These are phyloP conservation scores for Pleurotus tuoliensis DNA, from an alignment of 768 basidiomycete species.

Conservation along the genomic window DNA sequence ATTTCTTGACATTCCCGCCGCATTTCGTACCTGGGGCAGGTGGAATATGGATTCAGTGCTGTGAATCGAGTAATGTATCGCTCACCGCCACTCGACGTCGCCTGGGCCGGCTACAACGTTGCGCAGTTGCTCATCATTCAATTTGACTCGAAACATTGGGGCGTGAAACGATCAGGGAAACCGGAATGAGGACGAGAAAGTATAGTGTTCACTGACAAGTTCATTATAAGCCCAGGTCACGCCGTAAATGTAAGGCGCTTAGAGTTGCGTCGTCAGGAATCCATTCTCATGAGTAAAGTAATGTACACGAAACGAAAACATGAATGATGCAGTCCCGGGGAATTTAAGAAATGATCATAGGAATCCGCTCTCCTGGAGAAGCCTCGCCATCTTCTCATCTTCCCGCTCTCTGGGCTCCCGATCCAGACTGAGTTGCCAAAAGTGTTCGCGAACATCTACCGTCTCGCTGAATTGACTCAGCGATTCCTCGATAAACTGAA, in stretches of 20 bases:
- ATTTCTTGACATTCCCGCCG: conserved; percentile 93
- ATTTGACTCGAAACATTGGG: conserved; percentile 1
- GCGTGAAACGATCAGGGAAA: not conserved
- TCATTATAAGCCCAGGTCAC: conserved; percentile 1
- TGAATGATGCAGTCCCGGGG: conserved; percentile 12
- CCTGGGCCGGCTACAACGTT: conserved; percentile 73
- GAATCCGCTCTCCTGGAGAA: conserved; percentile 87
- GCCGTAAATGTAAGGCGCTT: not conserved
- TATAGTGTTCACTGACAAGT: not conserved
- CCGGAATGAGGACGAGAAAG: not conserved
- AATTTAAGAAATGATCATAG: conserved; percentile 38
- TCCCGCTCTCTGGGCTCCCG: conserved; percentile 93
- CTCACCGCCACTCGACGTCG: conserved; percentile 82
- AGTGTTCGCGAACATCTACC: conserved; percentile 65
- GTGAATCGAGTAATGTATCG: not conserved
- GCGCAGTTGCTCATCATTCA: conserved; percentile 43
- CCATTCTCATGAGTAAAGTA: not conserved
- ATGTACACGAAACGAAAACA: conserved; percentile 11
- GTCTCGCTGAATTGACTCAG: conserved; percentile 69
- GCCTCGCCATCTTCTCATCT: conserved; percentile 92
- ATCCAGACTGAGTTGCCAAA: conserved; percentile 84
- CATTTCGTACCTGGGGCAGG: conserved; percentile 80
- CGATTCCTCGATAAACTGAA: conserved; percentile 74
- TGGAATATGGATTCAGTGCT: not conserved
- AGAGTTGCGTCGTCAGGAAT: not conserved